Evolutionary conservation across 805 yeast genomes (phyloP), one percentile per base, ranked within the genome.

Genomic region (Monosporozyma servazzii): DNA sequence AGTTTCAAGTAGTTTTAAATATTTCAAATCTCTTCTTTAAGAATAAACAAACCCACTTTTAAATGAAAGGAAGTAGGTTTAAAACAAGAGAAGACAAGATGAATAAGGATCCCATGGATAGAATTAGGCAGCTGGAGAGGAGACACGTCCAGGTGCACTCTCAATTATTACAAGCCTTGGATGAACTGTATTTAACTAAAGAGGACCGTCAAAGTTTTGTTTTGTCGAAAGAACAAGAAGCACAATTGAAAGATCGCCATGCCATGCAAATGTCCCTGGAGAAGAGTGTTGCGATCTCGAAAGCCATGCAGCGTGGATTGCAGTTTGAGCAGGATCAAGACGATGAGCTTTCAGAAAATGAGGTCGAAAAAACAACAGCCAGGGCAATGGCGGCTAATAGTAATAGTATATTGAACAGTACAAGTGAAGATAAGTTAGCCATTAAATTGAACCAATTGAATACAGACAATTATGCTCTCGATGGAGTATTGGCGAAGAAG

Each of bases 71-170:
- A 30, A 30, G 15, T 9, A 30, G 13, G 7, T 33, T 13, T 15
- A 33, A 33, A 5, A 3, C 15, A 36, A 36, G 23, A 37, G 15
- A 37, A 21, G 13, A 18, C 7, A 37, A 37, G 9, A 37, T 37
- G 54, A 47, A 42, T 18, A 30, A n/a, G 20, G 31, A 36, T 23
- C n/a, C 49, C 21, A 37, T 47, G 52, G 57, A 55, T 33, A 49
- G 51, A 45, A 52, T 60, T 9, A 36, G 50, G 15, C 60, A 55
- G 10, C 53, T 63, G 18, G 69, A 65, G 48, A 54, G 58, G 21
- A 54, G 55, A 52, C 72, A 73, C 50, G 70, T 67, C 0, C 49
- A 56, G 27, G 54, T 67, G 0, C 70, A 73, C 51, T 53, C 57
- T n/a, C 62, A 66, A 20, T 55, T 74, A 13, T 53, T 72, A 4